Conservation (phyloP, 768 basidiomycete genomes). For the Tephrocybe sp. region DNA sequence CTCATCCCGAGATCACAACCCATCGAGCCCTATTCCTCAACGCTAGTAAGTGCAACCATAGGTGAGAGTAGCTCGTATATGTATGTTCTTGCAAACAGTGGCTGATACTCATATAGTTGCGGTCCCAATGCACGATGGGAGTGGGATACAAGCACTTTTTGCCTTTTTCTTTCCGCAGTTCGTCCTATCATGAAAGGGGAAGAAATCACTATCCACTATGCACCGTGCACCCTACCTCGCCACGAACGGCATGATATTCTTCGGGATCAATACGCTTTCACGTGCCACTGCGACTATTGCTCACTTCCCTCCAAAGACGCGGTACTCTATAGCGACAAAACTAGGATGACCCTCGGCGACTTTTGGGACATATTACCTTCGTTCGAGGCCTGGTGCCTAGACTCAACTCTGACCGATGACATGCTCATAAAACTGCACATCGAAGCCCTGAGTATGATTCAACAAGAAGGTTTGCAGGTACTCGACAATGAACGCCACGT, state of each 20-base stretch:
- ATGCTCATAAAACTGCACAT: conserved; percentile 29
- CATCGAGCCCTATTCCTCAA: conserved; percentile 35
- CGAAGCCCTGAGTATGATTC: conserved; percentile 26
- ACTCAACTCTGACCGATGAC: conserved; percentile 22
- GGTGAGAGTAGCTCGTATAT: conserved; percentile 22
- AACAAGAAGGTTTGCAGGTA: conserved; percentile 31
- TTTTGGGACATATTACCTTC: conserved; percentile 26
- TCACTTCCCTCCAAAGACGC: conserved; percentile 10
- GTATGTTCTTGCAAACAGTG: neutral
- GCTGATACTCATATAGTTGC: conserved; percentile 24
- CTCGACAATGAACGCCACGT: conserved; percentile 27
- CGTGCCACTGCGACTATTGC: conserved; percentile 30
- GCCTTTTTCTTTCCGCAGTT: conserved; percentile 30
- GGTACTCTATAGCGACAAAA: conserved; percentile 23
- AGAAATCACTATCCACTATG: conserved; percentile 38
- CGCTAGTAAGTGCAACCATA: conserved; percentile 37
- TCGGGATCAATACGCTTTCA: conserved; percentile 25
- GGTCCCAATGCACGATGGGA: conserved; percentile 35
- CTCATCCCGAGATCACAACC: conserved; percentile 22
- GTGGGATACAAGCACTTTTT: conserved; percentile 32
- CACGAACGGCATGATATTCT: conserved; percentile 21
- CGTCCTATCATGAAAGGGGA: conserved; percentile 30
- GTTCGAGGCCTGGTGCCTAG: conserved; percentile 33
- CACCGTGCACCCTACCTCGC: conserved; percentile 21
- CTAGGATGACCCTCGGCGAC: conserved; percentile 23